A percentile compares a stretch with the other conserved stretches of the same genome.
phyloP scores from a whole-genome alignment of 371 early-diverging fungal genomes.

The Saksenaea vasiformis region DNA sequence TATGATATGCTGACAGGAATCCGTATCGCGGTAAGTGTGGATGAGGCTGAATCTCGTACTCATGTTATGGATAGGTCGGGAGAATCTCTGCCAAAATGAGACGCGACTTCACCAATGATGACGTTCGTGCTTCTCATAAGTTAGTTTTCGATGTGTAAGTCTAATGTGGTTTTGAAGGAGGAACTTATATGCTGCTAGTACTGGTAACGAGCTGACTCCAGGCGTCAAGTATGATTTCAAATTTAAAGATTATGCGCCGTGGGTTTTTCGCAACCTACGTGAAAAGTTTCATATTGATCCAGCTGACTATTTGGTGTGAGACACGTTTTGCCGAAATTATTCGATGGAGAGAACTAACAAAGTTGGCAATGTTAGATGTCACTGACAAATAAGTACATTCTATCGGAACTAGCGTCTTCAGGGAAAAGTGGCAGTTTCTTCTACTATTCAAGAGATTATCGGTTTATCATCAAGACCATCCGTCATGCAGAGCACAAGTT shows the following conservation, averaged over 20 bases:
- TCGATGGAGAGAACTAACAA: neutral
- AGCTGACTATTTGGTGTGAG: conserved; percentile 84
- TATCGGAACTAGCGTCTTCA: conserved; percentile 90
- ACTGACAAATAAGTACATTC: conserved; percentile 92
- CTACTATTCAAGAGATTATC: conserved; percentile 94
- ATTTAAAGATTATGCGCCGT: conserved; percentile 97
- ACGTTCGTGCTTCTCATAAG: conserved; percentile 89
- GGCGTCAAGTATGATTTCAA: conserved; percentile 95
- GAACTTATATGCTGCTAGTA: conserved; percentile 36
- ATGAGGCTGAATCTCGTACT: neutral
- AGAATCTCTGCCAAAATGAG: conserved; percentile 84
- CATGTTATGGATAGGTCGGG: conserved; percentile 22
- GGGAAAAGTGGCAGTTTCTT: conserved; percentile 96
- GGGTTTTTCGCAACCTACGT: conserved; percentile 90
- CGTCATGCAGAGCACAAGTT: conserved; percentile 92
- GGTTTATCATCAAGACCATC: conserved; percentile 98
- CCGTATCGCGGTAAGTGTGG: conserved; percentile 73
- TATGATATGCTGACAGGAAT: conserved; percentile 96
- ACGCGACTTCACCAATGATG: conserved; percentile 67
- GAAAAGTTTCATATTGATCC: conserved; percentile 86
- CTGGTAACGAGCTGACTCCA: conserved; percentile 91
- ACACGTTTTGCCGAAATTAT: too few relatives aligned
- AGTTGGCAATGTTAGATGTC: conserved; percentile 63
- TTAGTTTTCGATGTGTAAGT: conserved; percentile 87
- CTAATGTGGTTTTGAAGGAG: neutral